Evolutionary conservation across 176 grass and related monocot species (phyloP), one percentile per base, ranked within the genome.

Genomic region (Rhynchospora breviuscula): DNA sequence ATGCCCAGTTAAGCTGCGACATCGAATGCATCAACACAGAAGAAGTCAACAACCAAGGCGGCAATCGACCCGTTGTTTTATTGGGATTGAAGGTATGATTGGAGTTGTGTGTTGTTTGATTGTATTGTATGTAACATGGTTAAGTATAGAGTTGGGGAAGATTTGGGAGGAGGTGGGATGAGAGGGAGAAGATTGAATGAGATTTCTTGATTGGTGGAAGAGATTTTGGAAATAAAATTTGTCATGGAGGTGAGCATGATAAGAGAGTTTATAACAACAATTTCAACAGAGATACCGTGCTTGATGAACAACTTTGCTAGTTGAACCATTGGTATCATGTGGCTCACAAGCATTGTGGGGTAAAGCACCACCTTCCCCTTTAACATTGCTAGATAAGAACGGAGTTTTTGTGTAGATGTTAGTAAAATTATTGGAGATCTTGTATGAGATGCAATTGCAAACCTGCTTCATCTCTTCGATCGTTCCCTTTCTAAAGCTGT

Each of bases 251-350:
- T 13, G 0, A 3, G 9, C 54, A 51, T 33, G 3, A 46, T 14
- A 3, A 78, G 47, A 6, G 65, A 1, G 21, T 90, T 72, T 64
- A 92, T 85, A 31, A 92, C 54, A 33, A 67, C 81, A 10, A 94
- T 79, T 10, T 62, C 17, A 9, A 85, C 78, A 22, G 74, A 69
- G 75, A 73, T 79, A 21, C 81, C 84, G 6, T 85, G 74, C 63
- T 64, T 51, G 1, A 63, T 5, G 46, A 88, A 78, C 56, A 68
- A 47, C 63, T 87, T 81, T 19, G 85, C 88, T 67, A 89, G 85
- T 78, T 87, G 57, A 57, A 90, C 62, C 86, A 93, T 93, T 19
- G 89, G 84, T 15, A 77, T 15, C 22, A 93, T 70, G 86, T 90
- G 91, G 84, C 88, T 85, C 2, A 86, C 54, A 13, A 12, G 57